These are phyloP conservation scores for Neonothopanus nambi DNA, from an alignment of 1,284 basidiomycete genomes.

Conservation along the genomic window DNA sequence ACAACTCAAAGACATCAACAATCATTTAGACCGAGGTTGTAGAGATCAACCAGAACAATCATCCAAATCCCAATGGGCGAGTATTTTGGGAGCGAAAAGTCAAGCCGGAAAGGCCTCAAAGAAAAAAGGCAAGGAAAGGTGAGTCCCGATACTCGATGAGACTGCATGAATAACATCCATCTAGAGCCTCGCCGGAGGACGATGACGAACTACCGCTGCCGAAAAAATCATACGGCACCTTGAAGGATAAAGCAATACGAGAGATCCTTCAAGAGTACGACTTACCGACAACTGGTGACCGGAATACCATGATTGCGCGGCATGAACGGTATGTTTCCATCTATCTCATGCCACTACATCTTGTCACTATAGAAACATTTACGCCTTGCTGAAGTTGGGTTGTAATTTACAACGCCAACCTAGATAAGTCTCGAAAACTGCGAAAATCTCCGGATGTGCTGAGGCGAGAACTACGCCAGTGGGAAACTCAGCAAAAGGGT, in stretches of 20 bases:
- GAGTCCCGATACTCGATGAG: constrained; percentile 20
- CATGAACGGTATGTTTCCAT: constrained; percentile 53
- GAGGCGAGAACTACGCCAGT: constrained; percentile 51
- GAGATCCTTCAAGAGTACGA: constrained; percentile 56
- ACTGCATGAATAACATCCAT: constrained; percentile 19
- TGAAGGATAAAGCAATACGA: constrained; percentile 62
- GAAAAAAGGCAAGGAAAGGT: constrained; percentile 50
- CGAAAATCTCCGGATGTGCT: constrained; percentile 52
- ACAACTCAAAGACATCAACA: constrained; percentile 48
- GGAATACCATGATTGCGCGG: constrained; percentile 49
- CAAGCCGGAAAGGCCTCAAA: constrained; percentile 56
- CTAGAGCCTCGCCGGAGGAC: constrained; percentile 31
- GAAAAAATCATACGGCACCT: constrained; percentile 62
- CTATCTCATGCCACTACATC: constrained; percentile 2
- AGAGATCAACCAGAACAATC: constrained; percentile 25
- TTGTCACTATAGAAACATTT: neutral
- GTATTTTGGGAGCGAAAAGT: constrained; percentile 30
- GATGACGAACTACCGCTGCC: constrained; percentile 50
- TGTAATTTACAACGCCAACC: constrained; percentile 67
- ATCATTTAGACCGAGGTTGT: constrained; percentile 61
- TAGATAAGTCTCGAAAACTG: constrained; percentile 52
- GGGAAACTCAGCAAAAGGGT: constrained; percentile 53
- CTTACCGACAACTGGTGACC: constrained; percentile 54
- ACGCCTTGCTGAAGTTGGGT: constrained; percentile 53
- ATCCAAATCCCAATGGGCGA: constrained; percentile 26